Conservation (phyloP, 2,329 filamentous ascomycete species). For the Trichoderma sp. region DNA sequence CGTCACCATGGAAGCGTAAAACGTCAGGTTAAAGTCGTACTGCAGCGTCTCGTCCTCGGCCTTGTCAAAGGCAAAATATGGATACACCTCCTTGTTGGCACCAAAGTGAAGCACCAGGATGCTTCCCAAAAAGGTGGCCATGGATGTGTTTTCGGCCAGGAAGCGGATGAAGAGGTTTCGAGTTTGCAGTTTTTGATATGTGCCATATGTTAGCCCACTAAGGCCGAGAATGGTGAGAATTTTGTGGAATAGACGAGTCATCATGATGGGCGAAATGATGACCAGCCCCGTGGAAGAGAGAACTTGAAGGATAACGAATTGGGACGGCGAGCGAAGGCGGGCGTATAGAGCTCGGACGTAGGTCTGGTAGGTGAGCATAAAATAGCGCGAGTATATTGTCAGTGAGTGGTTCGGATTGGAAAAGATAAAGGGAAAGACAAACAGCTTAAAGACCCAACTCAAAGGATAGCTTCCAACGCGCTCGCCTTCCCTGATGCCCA, state of each 20-base stretch:
- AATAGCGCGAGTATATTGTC: constrained; percentile 46
- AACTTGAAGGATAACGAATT: constrained; percentile 66
- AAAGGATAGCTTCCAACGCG: constrained; percentile 69
- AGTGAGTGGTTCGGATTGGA: not conserved
- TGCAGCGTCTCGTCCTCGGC: constrained; percentile 45
- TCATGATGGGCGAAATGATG: constrained; percentile 63
- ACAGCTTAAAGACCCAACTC: constrained; percentile 71
- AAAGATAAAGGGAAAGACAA: constrained; percentile 32
- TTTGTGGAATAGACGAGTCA: constrained; percentile 61
- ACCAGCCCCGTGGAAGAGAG: constrained; percentile 65
- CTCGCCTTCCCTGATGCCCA: constrained; percentile 66
- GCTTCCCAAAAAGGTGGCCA: constrained; percentile 67
- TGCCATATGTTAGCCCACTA: constrained; percentile 60
- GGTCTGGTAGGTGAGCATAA: constrained; percentile 70
- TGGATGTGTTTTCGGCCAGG: constrained; percentile 66
- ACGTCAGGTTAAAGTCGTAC: constrained; percentile 65
- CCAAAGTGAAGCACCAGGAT: constrained; percentile 68
- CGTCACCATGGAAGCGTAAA: constrained; percentile 63
- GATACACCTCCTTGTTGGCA: constrained; percentile 67
- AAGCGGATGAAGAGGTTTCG: constrained; percentile 69
- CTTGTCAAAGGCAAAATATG: constrained; percentile 66
- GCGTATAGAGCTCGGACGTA: constrained; percentile 70
- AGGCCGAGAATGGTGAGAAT: constrained; percentile 55
- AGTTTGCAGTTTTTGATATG: constrained; percentile 66
- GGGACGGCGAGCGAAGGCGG: constrained; percentile 63